Evolutionary conservation across 192 early-diverging fungal genomes (phyloP), one percentile per base, ranked within the genome.

Genomic region (Mortierella hygrophila): DNA sequence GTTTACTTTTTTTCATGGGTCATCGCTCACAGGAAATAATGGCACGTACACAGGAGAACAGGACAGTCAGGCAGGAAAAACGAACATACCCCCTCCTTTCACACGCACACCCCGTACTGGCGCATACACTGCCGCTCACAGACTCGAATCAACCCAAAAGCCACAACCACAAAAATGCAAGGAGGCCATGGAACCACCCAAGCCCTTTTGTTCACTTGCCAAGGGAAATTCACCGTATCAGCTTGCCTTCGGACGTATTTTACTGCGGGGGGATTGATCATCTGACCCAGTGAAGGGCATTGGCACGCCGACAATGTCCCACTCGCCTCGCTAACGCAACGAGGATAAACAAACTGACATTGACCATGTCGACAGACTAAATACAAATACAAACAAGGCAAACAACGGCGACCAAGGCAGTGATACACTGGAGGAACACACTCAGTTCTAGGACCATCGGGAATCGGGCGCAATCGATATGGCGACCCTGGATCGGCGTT

Each of bases 211-310:
- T 52, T 32, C 29, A 10, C 60, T 32, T 65, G 9, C 26, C 8
- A 15, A 57, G 5, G 4, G 55, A 57, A 57, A 57, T 57, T 57
- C 60, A 15, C 60, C 29, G 60, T 65, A 65, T 32, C 60, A 32
- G 60, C 11, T 32, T 65, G 29, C 60, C 60, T 65, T 65, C 60
- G 60, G 60, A 65, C 60, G 60, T 65, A 65, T 65, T 65, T 65
- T 65, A 65, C 60, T 65, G 60, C 60, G 60, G 60, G 60, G 11
- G 29, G 60, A 65, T 65, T 65, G 60, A 65, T 65, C 60, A 32
- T 65, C 60, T 65, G 60, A 65, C 60, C 32, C 60, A 26, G 29
- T 29, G 35, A 65, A 35, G 10, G 49, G 60, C 60, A 15, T 10
- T 65, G 60, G 32, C 60, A 65, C 60, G 60, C 11, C 60, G 13